Evolutionary conservation across 2,329 filamentous ascomycete species (phyloP).

Genomic region (Nakataea oryzae): DNA sequence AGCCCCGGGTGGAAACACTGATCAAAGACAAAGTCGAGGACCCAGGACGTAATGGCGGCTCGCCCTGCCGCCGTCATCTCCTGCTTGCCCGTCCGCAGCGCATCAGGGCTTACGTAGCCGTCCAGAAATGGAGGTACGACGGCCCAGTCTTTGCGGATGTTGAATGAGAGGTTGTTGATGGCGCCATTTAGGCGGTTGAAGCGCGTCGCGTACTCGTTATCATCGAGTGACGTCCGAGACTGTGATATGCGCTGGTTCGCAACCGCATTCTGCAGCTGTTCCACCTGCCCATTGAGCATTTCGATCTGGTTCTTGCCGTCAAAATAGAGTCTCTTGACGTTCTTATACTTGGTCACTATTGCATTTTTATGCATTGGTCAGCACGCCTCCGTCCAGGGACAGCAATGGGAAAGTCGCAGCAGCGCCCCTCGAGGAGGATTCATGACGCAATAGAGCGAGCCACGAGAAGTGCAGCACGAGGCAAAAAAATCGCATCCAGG

Average conservation of each 20-base stretch:
- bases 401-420: neutral
- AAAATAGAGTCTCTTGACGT: conserved; percentile 96
- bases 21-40: conserved; percentile 85
- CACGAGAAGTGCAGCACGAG: neutral
- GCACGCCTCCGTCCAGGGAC: conserved; percentile 11
- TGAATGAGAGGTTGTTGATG: conserved; percentile 90
- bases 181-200: conserved; percentile 89
- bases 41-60: conserved; percentile 79
- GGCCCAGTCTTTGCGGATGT: conserved; percentile 91
- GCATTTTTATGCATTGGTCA: conserved; percentile 20
- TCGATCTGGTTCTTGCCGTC: conserved; percentile 91
- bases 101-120: conserved; percentile 72
- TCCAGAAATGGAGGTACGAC: conserved; percentile 71
- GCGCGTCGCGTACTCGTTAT: conserved; percentile 82
- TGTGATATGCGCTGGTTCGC: conserved; percentile 92
- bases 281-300: conserved; percentile 75
- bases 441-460: neutral
- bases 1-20: conserved; percentile 87
- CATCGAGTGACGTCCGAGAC: conserved; percentile 87
- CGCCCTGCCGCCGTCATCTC: conserved; percentile 96
- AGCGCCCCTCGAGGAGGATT: neutral
- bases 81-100: conserved; percentile 77
- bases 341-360: conserved; percentile 88
- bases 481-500: neutral
- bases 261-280: conserved; percentile 92